A percentile compares a stretch with the other conserved stretches of the same genome.
phyloP scores from a whole-genome alignment of 2,329 filamentous ascomycete genomes.

The Trichoderma sp. region DNA sequence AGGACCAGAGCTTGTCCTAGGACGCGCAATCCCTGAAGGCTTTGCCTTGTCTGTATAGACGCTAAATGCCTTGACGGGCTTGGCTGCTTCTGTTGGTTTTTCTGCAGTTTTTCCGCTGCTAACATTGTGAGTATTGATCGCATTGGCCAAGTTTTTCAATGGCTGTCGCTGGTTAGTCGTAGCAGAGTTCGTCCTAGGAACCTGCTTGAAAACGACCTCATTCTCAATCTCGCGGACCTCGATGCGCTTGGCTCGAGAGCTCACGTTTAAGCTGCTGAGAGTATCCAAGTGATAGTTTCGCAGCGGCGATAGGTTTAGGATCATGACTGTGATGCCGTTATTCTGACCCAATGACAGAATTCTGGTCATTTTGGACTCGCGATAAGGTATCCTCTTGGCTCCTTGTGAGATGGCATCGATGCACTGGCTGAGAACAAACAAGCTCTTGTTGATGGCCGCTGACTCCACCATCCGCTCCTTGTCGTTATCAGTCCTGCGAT shows the following conservation, averaged over 20 bases:
- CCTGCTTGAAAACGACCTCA: constrained; percentile 82
- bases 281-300: constrained; percentile 93
- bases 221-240: constrained; percentile 96
- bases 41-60: constrained; percentile 79
- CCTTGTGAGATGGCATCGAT: constrained; percentile 86
- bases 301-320: constrained; percentile 89
- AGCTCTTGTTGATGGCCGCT: constrained; percentile 94
- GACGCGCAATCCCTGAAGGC: constrained; percentile 40
- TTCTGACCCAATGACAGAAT: constrained; percentile 93
- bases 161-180: constrained; percentile 66
- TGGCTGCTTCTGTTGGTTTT: constrained; percentile 48
- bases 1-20: constrained; percentile 39
- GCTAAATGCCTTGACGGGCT: constrained; percentile 79
- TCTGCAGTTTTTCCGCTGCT: constrained; percentile 59
- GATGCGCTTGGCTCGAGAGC: constrained; percentile 93
- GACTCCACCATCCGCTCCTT: constrained; percentile 93
- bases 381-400: constrained; percentile 80
- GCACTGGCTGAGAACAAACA: constrained; percentile 92
- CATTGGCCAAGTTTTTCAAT: constrained; percentile 72
- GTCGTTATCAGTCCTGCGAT: constrained; percentile 88
- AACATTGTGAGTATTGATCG: constrained; percentile 75
- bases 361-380: constrained; percentile 96
- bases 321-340: constrained; percentile 94
- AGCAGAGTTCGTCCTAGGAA: constrained; percentile 56
- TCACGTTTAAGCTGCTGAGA: constrained; percentile 89